phyloP scores from a whole-genome alignment of 2,329 filamentous ascomycete species.

The Botryotinia convoluta region DNA sequence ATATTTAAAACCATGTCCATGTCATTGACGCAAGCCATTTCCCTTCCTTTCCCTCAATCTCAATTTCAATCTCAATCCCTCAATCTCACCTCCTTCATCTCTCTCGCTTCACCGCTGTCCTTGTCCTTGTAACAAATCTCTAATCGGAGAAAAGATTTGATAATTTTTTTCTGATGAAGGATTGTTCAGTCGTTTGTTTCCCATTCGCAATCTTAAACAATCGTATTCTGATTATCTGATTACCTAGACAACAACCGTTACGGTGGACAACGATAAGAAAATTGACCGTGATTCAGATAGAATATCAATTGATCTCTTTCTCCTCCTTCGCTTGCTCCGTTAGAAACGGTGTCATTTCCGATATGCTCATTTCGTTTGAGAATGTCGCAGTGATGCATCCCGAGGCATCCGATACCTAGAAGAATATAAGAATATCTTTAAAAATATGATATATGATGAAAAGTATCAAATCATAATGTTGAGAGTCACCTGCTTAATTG shows the following conservation, averaged over 20 bases:
- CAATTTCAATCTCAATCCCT: too few relatives aligned
- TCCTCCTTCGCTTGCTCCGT: background rate
- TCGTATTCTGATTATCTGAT: background rate
- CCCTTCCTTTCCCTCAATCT: too few relatives aligned
- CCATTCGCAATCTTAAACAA: conserved; percentile 6
- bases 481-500: conserved; percentile 9
- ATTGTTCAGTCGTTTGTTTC: background rate
- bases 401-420: background rate
- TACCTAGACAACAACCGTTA: background rate
- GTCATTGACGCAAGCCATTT: background rate
- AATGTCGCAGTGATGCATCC: background rate
- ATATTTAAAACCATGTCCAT: conserved; percentile 2
- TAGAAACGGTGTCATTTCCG: background rate
- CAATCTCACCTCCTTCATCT: conserved; percentile 4
- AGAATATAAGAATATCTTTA: conserved; percentile 1
- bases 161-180: background rate
- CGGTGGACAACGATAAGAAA: background rate
- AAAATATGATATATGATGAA: conserved; percentile 17
- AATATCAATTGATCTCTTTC: background rate
- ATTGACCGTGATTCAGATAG: background rate
- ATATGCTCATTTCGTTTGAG: conserved; percentile 1
- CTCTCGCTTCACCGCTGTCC: conserved; percentile 11
- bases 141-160: background rate
- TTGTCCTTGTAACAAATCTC: background rate
- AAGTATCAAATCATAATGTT: conserved; percentile 1